Evolutionary conservation across 2,329 filamentous ascomycete genomes (phyloP).

Genomic region (Fusarium falciforme): DNA sequence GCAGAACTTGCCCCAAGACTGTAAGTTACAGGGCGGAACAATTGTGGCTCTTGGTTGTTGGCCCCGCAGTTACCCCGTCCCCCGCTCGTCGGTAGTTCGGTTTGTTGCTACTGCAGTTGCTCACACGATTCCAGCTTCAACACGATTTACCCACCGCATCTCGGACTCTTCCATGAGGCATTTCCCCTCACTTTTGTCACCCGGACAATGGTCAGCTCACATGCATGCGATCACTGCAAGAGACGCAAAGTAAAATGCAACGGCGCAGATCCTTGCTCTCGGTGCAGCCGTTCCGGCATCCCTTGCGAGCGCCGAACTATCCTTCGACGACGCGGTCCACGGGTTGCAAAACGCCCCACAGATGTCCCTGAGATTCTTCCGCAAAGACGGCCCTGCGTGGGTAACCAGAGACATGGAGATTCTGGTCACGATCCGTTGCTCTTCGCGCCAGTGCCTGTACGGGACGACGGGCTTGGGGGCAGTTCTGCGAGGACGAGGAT

Average conservation of each 20-base stretch:
- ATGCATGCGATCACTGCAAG: background rate
- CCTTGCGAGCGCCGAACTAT: background rate
- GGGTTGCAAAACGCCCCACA: background rate
- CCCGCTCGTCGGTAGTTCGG: background rate
- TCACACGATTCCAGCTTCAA: background rate
- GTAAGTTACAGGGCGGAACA: background rate
- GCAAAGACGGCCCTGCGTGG: background rate
- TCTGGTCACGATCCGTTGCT: background rate
- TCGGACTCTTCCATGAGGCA: background rate
- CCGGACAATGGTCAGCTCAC: background rate
- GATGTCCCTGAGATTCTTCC: background rate
- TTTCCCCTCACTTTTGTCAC: background rate
- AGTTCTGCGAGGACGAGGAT: background rate
- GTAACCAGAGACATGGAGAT: background rate
- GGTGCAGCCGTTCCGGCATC: background rate
- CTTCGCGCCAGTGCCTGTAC: background rate
- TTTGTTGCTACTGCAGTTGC: background rate
- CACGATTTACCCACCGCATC: background rate
- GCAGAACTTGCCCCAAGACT: background rate
- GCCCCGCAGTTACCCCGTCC: background rate
- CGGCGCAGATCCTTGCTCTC: background rate
- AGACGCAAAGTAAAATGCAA: background rate
- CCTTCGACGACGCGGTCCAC: background rate
- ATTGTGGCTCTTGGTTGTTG: background rate
- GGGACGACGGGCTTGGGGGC: background rate